phyloP scores from a whole-genome alignment of 495 filamentous ascomycete species.

The Aspergillus steynii region DNA sequence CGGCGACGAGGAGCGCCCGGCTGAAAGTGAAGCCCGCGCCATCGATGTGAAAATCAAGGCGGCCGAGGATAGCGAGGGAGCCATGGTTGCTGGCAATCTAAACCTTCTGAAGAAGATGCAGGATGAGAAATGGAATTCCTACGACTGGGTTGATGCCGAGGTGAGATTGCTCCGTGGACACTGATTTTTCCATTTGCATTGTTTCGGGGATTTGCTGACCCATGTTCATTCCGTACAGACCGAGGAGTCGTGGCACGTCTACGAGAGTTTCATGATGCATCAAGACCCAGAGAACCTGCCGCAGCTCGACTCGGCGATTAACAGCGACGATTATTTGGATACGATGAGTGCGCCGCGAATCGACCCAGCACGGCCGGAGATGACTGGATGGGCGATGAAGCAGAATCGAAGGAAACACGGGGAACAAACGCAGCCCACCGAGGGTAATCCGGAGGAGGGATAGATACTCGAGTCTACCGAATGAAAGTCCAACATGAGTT shows the following conservation, averaged over 20 bases:
- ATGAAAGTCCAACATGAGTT: neutral
- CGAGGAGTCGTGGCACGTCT: slow-evolving; percentile 61
- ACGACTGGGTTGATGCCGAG: slow-evolving; percentile 70
- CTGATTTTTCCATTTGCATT: neutral
- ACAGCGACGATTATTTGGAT: slow-evolving; percentile 62
- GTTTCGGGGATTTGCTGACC: slow-evolving; percentile 20
- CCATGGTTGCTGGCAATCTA: slow-evolving; percentile 49
- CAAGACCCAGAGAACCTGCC: slow-evolving; percentile 48
- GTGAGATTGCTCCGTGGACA: slow-evolving; percentile 32
- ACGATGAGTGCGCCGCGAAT: slow-evolving; percentile 62
- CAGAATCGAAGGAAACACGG: slow-evolving; percentile 44
- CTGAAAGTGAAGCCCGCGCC: slow-evolving; percentile 55
- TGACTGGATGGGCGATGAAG: slow-evolving; percentile 54
- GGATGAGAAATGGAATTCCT: slow-evolving; percentile 65
- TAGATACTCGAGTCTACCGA: neutral
- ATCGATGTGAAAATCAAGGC: slow-evolving; percentile 70
- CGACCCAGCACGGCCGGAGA: slow-evolving; percentile 50
- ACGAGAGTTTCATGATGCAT: slow-evolving; percentile 60
- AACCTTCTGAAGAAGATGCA: slow-evolving; percentile 60
- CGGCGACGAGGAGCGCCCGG: slow-evolving; percentile 46
- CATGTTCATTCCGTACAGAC: slow-evolving; percentile 32
- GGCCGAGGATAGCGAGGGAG: slow-evolving; percentile 54
- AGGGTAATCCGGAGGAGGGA: slow-evolving; percentile 26
- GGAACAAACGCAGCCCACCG: slow-evolving; percentile 18
- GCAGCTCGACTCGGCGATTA: slow-evolving; percentile 53